Evolutionary conservation across 805 yeast genomes (phyloP).

Genomic region (Diddensiella transvaalensis): DNA sequence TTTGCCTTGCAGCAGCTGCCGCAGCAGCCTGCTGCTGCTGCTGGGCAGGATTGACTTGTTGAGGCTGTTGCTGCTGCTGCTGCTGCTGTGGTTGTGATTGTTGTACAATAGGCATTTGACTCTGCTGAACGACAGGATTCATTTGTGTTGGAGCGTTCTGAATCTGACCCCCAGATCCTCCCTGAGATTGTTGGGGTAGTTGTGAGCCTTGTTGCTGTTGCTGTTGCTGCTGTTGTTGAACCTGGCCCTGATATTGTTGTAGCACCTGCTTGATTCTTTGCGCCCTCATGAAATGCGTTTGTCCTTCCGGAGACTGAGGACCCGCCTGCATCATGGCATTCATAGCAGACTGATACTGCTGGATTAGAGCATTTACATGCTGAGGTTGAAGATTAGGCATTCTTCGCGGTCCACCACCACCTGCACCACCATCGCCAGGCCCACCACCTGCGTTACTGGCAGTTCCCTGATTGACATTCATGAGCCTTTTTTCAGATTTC

Average conservation of each 20-base stretch:
- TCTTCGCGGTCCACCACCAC: not conserved
- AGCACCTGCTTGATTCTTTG: constrained; percentile 26
- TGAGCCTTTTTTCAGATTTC: no score
- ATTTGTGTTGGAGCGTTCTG: constrained; percentile 17
- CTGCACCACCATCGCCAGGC: not conserved
- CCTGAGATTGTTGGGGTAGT: constrained; percentile 20
- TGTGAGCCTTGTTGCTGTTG: constrained; percentile 15
- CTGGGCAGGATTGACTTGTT: constrained; percentile 11
- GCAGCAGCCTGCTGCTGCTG: constrained; percentile 1
- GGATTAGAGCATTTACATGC: constrained; percentile 29
- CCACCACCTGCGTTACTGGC: not conserved
- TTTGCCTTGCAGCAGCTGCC: constrained; percentile 4
- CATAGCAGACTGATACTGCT: constrained; percentile 31
- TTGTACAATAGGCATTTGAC: constrained; percentile 16
- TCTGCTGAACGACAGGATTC: constrained; percentile 16
- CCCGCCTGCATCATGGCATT: constrained; percentile 26
- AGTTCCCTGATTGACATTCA: not conserved
- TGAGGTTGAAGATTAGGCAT: constrained; percentile 18
- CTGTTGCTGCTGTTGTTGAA: constrained; percentile 18
- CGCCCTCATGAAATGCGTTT: constrained; percentile 31
- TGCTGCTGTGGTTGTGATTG: constrained; percentile 15
- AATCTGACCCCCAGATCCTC: constrained; percentile 14
- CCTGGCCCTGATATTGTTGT: constrained; percentile 24
- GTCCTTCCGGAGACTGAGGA: constrained; percentile 32
- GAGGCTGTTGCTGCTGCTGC: constrained; percentile 21